Evolutionary conservation across 108 stramenopile genomes (phyloP).

Genomic region (Nannochloropsis gaditana): DNA sequence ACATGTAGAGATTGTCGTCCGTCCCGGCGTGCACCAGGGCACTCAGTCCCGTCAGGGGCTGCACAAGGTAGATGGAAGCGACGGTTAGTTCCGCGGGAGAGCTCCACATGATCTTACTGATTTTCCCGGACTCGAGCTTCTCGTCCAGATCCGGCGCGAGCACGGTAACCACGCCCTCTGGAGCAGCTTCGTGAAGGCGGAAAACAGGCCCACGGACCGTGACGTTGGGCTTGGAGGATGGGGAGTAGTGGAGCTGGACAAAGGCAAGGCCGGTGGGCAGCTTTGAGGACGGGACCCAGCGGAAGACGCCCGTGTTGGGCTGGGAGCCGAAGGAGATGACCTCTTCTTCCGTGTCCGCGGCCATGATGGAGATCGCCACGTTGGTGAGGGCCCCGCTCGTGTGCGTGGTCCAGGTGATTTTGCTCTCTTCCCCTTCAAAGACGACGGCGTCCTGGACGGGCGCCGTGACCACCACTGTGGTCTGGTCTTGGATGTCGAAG

Average conservation of each 20-base stretch:
- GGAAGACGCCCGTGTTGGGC: neutral
- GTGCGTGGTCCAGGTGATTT: neutral
- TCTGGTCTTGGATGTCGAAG: neutral
- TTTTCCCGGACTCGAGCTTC: neutral
- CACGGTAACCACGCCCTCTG: neutral
- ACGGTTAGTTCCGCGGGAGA: neutral
- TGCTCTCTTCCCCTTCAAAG: neutral
- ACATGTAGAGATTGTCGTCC: neutral
- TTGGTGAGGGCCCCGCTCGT: neutral
- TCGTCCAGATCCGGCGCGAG: neutral
- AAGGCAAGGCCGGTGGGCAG: neutral
- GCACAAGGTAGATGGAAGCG: neutral
- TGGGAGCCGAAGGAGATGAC: constrained; percentile 1
- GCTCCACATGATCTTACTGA: neutral
- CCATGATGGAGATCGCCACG: neutral
- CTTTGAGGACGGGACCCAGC: neutral
- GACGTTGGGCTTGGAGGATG: neutral
- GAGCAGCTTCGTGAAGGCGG: neutral
- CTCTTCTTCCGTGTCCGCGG: neutral
- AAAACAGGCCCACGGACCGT: neutral
- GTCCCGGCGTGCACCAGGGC: neutral
- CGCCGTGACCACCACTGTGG: neutral
- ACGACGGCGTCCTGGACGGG: neutral
- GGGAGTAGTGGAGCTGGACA: neutral
- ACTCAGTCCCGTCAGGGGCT: neutral